A percentile compares a stretch with the other conserved stretches of the same genome.
These are phyloP conservation scores for Lecanosticta acicola DNA, from an alignment of 2,329 filamentous ascomycete species.

Conservation along the genomic window DNA sequence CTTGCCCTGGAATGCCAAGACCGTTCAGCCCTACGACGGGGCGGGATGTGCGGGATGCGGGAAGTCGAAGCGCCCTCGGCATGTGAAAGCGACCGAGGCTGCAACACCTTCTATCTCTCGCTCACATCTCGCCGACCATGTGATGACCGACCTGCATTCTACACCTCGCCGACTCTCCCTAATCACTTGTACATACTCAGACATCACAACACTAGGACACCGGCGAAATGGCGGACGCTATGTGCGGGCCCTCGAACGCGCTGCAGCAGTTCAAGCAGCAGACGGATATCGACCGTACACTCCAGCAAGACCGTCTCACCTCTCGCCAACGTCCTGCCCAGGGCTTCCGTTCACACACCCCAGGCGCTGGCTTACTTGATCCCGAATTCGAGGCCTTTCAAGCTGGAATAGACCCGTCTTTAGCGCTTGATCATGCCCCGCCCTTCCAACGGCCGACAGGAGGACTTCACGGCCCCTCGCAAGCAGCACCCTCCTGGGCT, in stretches of 20 bases:
- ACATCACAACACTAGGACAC: neutral
- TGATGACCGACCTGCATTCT: neutral
- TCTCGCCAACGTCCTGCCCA: conserved; percentile 44
- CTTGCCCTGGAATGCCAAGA: neutral
- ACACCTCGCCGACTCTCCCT: neutral
- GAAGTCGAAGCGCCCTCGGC: neutral
- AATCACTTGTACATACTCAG: neutral
- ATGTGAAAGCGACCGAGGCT: conserved; percentile 1
- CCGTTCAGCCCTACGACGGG: conserved; percentile 1
- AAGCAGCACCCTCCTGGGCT: conserved; percentile 42
- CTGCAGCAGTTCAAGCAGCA: conserved; percentile 70
- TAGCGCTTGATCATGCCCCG: conserved; percentile 35
- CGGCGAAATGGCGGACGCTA: conserved; percentile 59
- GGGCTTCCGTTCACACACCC: conserved; percentile 58
- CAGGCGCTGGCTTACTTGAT: conserved; percentile 53
- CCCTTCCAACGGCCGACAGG: conserved; percentile 33
- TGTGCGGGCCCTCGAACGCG: conserved; percentile 71
- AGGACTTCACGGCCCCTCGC: conserved; percentile 24
- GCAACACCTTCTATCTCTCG: too few species aligned
- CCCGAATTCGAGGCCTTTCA: conserved; percentile 67
- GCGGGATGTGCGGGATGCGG: neutral
- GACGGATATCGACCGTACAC: conserved; percentile 59
- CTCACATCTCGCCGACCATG: neutral
- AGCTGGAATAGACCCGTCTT: conserved; percentile 39
- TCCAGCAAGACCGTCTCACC: conserved; percentile 66